Percentiles rank a stretch among this genome's conserved stretches.
These are phyloP conservation scores for Tulasnella sp. DNA, from an alignment of 768 basidiomycete genomes.

Conservation along the genomic window DNA sequence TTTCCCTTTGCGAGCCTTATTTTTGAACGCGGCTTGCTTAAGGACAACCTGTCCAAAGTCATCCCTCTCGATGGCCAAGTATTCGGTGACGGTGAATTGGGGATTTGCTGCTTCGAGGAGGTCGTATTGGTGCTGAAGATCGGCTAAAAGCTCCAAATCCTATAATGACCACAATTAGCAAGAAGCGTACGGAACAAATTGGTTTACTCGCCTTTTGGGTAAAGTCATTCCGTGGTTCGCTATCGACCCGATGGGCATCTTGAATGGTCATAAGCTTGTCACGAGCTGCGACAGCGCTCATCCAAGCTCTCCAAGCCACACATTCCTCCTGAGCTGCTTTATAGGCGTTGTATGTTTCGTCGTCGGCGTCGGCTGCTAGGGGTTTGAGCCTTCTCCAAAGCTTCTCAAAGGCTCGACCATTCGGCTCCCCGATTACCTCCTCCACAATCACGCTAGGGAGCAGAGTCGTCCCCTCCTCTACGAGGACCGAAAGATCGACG, in stretches of 20 bases:
- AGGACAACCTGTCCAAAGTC: background rate
- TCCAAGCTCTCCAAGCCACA: slow-evolving; percentile 15
- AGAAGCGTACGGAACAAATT: background rate
- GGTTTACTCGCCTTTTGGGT: background rate
- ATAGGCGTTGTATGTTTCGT: slow-evolving; percentile 44
- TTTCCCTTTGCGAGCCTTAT: background rate
- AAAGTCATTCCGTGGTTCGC: slow-evolving; percentile 14
- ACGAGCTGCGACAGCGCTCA: slow-evolving; percentile 1
- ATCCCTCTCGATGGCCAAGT: background rate
- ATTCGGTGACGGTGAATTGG: slow-evolving; percentile 15
- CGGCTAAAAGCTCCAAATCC: slow-evolving; percentile 15
- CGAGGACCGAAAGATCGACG: slow-evolving; percentile 47
- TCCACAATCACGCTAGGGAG: slow-evolving; percentile 26
- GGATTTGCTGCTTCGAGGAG: slow-evolving; percentile 27
- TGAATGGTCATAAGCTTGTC: background rate
- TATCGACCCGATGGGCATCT: background rate
- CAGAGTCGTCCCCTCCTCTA: slow-evolving; percentile 39
- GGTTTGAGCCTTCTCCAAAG: slow-evolving; percentile 17
- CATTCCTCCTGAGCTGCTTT: slow-evolving; percentile 48
- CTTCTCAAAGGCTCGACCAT: slow-evolving; percentile 38
- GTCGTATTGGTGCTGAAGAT: slow-evolving; percentile 27
- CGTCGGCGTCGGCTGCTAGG: background rate
- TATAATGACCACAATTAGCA: background rate
- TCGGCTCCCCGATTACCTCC: slow-evolving; percentile 41
- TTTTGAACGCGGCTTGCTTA: slow-evolving; percentile 28